Evolutionary conservation across 768 basidiomycete species (phyloP).

Genomic region (Melanogaster broomeanus): DNA sequence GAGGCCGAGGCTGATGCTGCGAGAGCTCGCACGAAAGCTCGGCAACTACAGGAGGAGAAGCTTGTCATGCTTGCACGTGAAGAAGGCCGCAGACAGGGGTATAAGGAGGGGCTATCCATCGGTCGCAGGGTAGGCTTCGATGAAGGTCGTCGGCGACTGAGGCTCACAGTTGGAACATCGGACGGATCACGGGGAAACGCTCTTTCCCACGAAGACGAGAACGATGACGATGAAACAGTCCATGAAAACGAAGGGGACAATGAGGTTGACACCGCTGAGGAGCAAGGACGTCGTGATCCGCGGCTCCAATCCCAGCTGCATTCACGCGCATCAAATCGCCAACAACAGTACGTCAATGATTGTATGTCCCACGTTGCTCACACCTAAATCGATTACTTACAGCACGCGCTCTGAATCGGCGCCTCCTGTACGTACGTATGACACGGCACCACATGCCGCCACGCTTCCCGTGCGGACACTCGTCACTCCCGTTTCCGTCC

Average conservation of each 20-base stretch:
- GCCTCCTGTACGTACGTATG: slow-evolving; percentile 25
- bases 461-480: slow-evolving; percentile 26
- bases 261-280: slow-evolving; percentile 8
- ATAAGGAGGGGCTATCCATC: slow-evolving; percentile 40
- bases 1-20: slow-evolving; percentile 49
- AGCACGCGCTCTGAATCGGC: slow-evolving; percentile 30
- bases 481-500: slow-evolving; percentile 10
- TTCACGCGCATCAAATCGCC: slow-evolving; percentile 16
- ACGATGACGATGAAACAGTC: slow-evolving; percentile 14
- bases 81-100: slow-evolving; percentile 44
- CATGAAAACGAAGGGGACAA: slow-evolving; percentile 13
- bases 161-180: slow-evolving; percentile 7
- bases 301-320: slow-evolving; percentile 13
- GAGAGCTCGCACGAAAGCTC: slow-evolving; percentile 44
- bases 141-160: slow-evolving; percentile 28
- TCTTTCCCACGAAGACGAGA: slow-evolving; percentile 10
- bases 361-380: slow-evolving; percentile 9
- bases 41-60: slow-evolving; percentile 44
- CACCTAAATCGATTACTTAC: background rate
- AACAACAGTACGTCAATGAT: slow-evolving; percentile 24
- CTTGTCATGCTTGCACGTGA: slow-evolving; percentile 42
- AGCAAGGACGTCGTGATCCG: slow-evolving; percentile 23
- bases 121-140: slow-evolving; percentile 32
- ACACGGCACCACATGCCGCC: slow-evolving; percentile 12
- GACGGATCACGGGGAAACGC: slow-evolving; percentile 12